phyloP scores from a whole-genome alignment of 2,329 filamentous ascomycete genomes.

The Harringtonia aguacate region DNA sequence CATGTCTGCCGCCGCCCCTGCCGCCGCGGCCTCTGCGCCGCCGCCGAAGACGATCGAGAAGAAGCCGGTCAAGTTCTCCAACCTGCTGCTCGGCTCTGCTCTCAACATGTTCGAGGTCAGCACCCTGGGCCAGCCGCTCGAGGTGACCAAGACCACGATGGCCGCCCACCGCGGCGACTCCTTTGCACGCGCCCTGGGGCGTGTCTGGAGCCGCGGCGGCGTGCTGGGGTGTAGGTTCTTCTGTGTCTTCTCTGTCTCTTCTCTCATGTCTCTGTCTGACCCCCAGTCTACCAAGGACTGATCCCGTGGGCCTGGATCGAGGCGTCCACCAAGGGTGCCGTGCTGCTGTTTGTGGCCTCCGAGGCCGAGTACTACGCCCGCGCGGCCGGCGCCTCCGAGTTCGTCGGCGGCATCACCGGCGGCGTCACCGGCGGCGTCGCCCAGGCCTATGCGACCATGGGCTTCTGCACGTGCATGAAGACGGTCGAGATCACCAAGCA shows the following conservation, averaged over 20 bases:
- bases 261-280: neutral
- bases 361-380: constrained; percentile 96
- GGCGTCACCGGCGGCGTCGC: constrained; percentile 92
- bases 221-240: constrained; percentile 74
- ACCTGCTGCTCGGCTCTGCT: constrained; percentile 85
- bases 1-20: constrained; percentile 50
- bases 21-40: no score
- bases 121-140: constrained; percentile 66
- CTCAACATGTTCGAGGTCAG: constrained; percentile 91
- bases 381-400: constrained; percentile 71
- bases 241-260: neutral
- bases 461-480: constrained; percentile 99
- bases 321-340: constrained; percentile 97
- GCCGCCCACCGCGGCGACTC: constrained; percentile 88
- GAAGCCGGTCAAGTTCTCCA: constrained; percentile 99
- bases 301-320: constrained; percentile 99
- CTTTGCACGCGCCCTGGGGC: constrained; percentile 68
- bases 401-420: constrained; percentile 77
- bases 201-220: constrained; percentile 92
- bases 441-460: constrained; percentile 98
- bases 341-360: constrained; percentile 96
- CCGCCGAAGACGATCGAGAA: constrained; percentile 69
- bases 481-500: constrained; percentile 99
- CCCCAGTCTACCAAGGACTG: constrained; percentile 91
- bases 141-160: constrained; percentile 99